phyloP scores from a whole-genome alignment of 371 early-diverging fungal genomes.

The Mucor circinelloides region DNA sequence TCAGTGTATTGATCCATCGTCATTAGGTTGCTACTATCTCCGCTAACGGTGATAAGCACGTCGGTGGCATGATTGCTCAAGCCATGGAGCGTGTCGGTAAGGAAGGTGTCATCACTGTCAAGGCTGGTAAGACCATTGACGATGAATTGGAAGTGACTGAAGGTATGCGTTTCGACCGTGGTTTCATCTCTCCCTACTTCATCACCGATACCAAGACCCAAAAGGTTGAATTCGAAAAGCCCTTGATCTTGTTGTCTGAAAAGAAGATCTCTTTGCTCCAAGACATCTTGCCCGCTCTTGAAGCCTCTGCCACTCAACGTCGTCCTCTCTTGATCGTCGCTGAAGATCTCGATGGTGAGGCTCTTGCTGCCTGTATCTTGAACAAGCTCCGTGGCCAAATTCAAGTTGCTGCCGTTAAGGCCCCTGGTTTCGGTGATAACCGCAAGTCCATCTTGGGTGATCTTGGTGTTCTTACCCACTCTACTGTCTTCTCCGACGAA shows the following conservation, averaged over 20 bases:
- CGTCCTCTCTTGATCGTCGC: slow-evolving; percentile 96
- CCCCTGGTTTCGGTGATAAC: slow-evolving; percentile 99
- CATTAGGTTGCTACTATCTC: slow-evolving; percentile 93
- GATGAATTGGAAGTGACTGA: slow-evolving; percentile 98
- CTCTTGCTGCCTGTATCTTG: slow-evolving; percentile 96
- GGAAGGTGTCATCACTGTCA: slow-evolving; percentile 98
- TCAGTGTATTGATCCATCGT: background rate
- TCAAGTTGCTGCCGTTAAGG: slow-evolving; percentile 96
- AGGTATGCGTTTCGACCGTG: slow-evolving; percentile 99
- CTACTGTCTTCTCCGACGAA: slow-evolving; percentile 95
- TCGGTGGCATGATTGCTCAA: slow-evolving; percentile 93
- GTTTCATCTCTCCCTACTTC: slow-evolving; percentile 98
- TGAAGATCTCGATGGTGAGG: slow-evolving; percentile 98
- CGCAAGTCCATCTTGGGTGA: slow-evolving; percentile 97
- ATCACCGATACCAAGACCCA: slow-evolving; percentile 97
- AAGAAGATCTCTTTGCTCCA: slow-evolving; percentile 95
- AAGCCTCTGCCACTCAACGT: slow-evolving; percentile 91
- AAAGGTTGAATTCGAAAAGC: slow-evolving; percentile 98
- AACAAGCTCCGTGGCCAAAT: slow-evolving; percentile 98
- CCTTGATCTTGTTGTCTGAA: slow-evolving; percentile 92
- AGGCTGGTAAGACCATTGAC: slow-evolving; percentile 97
- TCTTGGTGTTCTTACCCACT: slow-evolving; percentile 93
- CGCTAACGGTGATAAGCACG: slow-evolving; percentile 97
- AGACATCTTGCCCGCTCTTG: slow-evolving; percentile 95
- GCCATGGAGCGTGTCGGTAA: slow-evolving; percentile 99